Evolutionary conservation across 352 stramenopile genomes (phyloP), one percentile per base, ranked within the genome.

Genomic region (Peronospora destructor): DNA sequence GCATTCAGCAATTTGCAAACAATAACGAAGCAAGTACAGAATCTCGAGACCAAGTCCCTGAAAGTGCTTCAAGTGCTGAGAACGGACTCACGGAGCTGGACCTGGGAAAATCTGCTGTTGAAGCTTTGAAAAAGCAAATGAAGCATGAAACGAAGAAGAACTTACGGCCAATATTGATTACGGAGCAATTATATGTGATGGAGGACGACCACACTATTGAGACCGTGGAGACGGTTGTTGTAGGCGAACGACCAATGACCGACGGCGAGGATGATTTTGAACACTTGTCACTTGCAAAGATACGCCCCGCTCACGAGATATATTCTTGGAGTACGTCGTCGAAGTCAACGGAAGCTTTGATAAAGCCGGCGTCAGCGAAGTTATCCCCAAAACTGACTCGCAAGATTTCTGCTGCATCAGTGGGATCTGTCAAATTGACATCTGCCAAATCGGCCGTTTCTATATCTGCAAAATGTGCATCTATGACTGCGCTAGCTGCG

Each of bases 111-210:
- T 2, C 38, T 47, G 8, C 32, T 3, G 46, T 12, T 21, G 39
- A 39, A 33, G 7, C 37, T 46, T 16, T 43, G 45, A 50, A 52
- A 38, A 40, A 55, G 12, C 34, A 66, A 51, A 25, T 26, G 0
- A 58, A 39, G 1, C 13, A 48, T 19, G 29, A 45, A 43, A 9
- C 19, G 3, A 42, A 63, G 9, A 28, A 35, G 5, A 60, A 46
- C 7, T 64, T 64, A 11, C 68, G 66, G 10, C 56, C 62, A 17
- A 84, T 87, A 40, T 59, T 87, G n/a, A 85, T 69, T 45, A 87
- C 73, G 4, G 76, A 87, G 30, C 61, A 67, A 14, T 85, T 69
- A 12, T 82, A 85, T 55, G 73, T 87, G 2, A 82, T 87, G 47
- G 73, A 84, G 23, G 61, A 76, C 13, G 63, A 80, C 43, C 39